These are phyloP conservation scores for Pinus albicaulis DNA, from an alignment of 75 land plant species.

Conservation along the genomic window DNA sequence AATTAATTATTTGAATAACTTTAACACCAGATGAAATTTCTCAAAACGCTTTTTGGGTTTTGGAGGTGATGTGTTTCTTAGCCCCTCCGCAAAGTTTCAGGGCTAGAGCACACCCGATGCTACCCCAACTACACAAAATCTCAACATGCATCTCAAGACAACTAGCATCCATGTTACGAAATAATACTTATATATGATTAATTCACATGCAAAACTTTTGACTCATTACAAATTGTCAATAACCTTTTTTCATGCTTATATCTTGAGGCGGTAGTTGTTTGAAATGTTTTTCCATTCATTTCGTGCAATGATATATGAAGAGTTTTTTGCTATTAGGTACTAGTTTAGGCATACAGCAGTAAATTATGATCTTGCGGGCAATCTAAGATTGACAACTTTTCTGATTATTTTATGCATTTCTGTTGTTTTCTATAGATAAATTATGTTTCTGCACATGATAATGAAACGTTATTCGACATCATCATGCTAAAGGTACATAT, in stretches of 20 bases:
- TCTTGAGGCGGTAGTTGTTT: background rate
- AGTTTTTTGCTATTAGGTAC: background rate
- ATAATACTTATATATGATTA: too few species aligned
- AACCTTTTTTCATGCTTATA: background rate
- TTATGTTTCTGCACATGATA: slow-evolving; percentile 99
- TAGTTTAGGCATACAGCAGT: background rate
- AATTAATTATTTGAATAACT: too few species aligned
- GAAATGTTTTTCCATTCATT: background rate
- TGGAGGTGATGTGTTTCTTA: too few species aligned
- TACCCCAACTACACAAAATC: too few species aligned
- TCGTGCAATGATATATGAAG: background rate
- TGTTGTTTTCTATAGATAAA: slow-evolving; percentile 55
- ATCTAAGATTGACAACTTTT: background rate
- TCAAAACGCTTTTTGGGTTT: too few species aligned
- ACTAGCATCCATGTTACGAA: too few species aligned
- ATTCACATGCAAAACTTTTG: too few species aligned
- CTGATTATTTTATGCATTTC: background rate
- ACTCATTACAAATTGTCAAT: too few species aligned
- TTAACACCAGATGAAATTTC: too few species aligned
- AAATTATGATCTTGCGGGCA: background rate
- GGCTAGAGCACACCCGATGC: too few species aligned
- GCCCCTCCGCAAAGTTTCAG: too few species aligned
- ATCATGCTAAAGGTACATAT: slow-evolving; percentile 78
- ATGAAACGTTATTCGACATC: slow-evolving; percentile 92
- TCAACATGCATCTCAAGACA: too few species aligned